phyloP scores from a whole-genome alignment of 2,329 filamentous ascomycete genomes.

The Cadophora malorum region DNA sequence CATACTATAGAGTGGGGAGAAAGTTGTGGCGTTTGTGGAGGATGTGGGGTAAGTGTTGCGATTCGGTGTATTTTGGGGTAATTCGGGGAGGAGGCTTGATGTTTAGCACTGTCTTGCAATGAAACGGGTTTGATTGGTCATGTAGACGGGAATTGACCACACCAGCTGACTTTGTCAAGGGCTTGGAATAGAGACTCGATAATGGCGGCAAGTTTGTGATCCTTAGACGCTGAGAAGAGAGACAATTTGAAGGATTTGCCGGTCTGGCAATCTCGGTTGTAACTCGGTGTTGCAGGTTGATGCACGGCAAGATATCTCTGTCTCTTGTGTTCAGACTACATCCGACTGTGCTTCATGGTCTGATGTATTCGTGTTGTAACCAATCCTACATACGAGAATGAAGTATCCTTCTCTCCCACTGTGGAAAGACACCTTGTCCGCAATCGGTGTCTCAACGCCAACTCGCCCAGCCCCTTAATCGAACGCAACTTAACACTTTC shows the following conservation, averaged over 20 bases:
- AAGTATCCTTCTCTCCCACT: neutral
- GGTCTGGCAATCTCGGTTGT: neutral
- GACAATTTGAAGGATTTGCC: neutral
- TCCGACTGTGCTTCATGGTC: neutral
- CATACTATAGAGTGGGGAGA: neutral
- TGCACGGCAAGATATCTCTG: too few relatives aligned
- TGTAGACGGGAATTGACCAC: neutral
- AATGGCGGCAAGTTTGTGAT: neutral
- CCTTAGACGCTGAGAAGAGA: neutral
- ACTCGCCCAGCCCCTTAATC: neutral
- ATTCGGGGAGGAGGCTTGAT: constrained; percentile 2
- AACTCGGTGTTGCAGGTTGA: too few relatives aligned
- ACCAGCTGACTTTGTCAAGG: too few relatives aligned
- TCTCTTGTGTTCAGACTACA: too few relatives aligned
- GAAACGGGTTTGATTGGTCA: neutral
- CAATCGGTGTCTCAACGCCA: neutral
- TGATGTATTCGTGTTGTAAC: neutral
- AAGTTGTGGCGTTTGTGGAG: neutral
- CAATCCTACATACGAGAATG: constrained; percentile 6
- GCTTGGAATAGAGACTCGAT: too few relatives aligned
- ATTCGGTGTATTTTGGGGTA: neutral
- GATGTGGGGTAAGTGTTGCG: neutral
- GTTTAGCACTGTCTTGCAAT: neutral
- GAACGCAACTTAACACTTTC: neutral
- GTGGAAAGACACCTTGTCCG: neutral